Evolutionary conservation across 192 early-diverging fungal species (phyloP), one percentile per base, ranked within the genome.

Genomic region (Gigaspora rosea): DNA sequence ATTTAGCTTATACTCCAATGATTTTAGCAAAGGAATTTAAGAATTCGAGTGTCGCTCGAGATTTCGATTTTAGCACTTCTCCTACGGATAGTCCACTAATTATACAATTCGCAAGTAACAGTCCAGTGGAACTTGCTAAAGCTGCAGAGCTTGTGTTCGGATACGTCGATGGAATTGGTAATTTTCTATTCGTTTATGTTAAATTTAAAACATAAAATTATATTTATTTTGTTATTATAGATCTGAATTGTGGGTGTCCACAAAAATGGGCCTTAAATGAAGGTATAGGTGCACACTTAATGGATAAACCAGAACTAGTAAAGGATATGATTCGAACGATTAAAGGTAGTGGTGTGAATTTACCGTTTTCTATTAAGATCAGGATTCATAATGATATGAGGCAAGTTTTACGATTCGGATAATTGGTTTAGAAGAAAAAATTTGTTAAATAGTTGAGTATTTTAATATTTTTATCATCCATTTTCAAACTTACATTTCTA

Each of bases 1-100:
- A 97, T 81, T 84, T 98, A 32, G 88, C 90, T 1, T 98, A 95
- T 76, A 96, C 97, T 2, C 97, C 97, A 27, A 98, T 98, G 97
- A 97, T 97, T 61, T 84, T 98, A 8, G 92, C 96, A 6, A 93
- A 94, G 78, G 95, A 96, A 3, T 98, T 97, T 82, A 91, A 91
- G 71, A 87, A 90, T 36, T 94, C 93, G n/a, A 85, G 90, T 32
- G 90, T 91, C 78, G 89, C 94, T 4, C 92, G 96, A 18, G 88
- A 91, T 15, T 78, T 81, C 22, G 97, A 98, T 76, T 96, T 93
- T 78, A 91, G 91, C 1, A 96, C 96, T 8, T 93, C 92, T 81
- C 61, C 78, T 15, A 58, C 65, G n/a, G 97, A 98, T 67, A 86
- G 91, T 48, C 97, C 97, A 0, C 89, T 97, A 22, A 90, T 98